Base-by-base conservation (phyloP, 805 yeast species). In the Hyphopichia homilentoma region DNA sequence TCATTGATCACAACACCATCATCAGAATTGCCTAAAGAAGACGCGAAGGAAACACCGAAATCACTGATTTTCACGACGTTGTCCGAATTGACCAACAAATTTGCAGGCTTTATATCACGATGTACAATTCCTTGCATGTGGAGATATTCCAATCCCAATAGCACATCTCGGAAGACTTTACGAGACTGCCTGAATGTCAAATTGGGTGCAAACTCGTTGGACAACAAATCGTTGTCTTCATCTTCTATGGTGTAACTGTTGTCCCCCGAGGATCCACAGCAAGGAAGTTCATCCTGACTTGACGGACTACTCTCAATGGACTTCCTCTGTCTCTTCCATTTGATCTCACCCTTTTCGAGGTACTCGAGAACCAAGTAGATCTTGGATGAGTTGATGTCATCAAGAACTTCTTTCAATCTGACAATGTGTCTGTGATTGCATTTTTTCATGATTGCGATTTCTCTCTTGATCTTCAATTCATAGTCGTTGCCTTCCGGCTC, bases 101-200 rank as follows among this genome's bases (percentile, higher is more conserved):
- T 90, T 2, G 97, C 95, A 2, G 98, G 97, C 54, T 90, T 90
- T 37, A 90, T 89, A 58, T 90, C 98, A 42, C 98, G 74, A 60
- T 90, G 98, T 12, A 90, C 84, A 27, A 89, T 85, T 2, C 95
- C 95, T 54, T 85, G 94, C 45, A 77, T 66, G 61, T 93, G 97
- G 44, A 90, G 60, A 55, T 89, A 93, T 57, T 90, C 97, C 22
- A 93, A 65, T 0, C 97, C 98, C 21, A 81, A 61, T 1, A 88
- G 71, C 11, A 89, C 93, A 44, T 90, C 96, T 41, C 95, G 69
- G 41, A 88, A 79, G 6, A 84, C 79, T 37, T 72, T 70, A 40
- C 89, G 74, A 0, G 88, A 75, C 54, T 84, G 77, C 30, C 70
- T 70, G 31, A 84, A 73, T 1, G 82, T 62, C 46, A 88, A 64